Evolutionary conservation across 495 filamentous ascomycete species (phyloP).

Genomic region (Hypoxylon intermedium): DNA sequence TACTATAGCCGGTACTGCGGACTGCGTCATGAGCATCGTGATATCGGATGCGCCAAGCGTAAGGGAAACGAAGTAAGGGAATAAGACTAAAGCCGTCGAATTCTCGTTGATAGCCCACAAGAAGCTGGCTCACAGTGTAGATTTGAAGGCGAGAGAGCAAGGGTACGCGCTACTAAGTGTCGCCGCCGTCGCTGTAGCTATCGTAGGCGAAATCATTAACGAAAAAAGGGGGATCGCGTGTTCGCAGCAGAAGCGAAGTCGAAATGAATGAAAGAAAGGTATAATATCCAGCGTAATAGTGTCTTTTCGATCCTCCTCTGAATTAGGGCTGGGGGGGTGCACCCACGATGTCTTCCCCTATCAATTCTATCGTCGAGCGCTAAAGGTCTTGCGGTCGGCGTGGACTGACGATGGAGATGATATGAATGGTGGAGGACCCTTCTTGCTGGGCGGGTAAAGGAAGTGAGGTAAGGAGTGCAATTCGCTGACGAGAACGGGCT

Average conservation of each 20-base stretch:
- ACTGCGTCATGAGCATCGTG: conserved; percentile 62
- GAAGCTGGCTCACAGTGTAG: conserved; percentile 11
- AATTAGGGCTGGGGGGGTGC: conserved; percentile 5
- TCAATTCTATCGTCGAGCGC: conserved; percentile 30
- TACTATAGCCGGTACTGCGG: conserved; percentile 54
- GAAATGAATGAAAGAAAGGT: conserved; percentile 23
- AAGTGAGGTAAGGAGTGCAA: conserved; percentile 36
- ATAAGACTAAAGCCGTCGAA: conserved; percentile 19
- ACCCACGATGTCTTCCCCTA: conserved; percentile 5
- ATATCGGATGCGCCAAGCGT: conserved; percentile 41
- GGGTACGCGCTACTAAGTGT: conserved; percentile 12
- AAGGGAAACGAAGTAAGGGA: conserved; percentile 18
- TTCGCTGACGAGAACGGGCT: conserved; percentile 38
- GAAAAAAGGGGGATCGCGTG: conserved; percentile 12
- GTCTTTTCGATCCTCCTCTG: conserved; percentile 8
- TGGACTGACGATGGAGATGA: conserved; percentile 24
- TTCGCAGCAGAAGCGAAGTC: conserved; percentile 15
- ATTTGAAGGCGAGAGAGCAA: conserved; percentile 11
- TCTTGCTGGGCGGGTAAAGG: conserved; percentile 36
- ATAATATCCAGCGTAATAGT: conserved; percentile 18
- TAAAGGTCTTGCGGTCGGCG: conserved; percentile 18
- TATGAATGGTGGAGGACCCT: conserved; percentile 36
- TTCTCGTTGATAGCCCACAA: conserved; percentile 13
- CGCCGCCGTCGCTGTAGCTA: conserved; percentile 22
- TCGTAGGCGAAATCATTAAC: conserved; percentile 28